Conservation (phyloP, 2,329 filamentous ascomycete species). For the Fusarium sterilihyphosum region DNA sequence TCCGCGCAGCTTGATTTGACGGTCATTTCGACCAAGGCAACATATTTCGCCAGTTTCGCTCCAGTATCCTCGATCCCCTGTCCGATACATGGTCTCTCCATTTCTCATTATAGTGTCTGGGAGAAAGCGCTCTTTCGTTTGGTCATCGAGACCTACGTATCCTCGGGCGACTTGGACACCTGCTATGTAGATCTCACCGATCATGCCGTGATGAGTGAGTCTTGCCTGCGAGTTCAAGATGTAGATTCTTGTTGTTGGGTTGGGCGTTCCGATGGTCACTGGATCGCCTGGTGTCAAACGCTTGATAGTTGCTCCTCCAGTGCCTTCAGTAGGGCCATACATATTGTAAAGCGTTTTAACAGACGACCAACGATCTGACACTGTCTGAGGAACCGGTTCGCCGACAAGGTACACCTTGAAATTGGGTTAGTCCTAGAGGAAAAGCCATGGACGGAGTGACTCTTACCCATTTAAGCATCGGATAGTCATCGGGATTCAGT, state of each 20-base stretch:
- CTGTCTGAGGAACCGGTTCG: neutral
- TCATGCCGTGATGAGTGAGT: neutral
- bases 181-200: neutral
- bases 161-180: neutral
- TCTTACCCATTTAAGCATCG: neutral
- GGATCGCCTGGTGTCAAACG: neutral
- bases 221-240: neutral
- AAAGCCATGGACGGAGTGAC: accelerated
- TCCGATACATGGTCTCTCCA: neutral
- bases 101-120: neutral
- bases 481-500: neutral
- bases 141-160: neutral
- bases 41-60: neutral
- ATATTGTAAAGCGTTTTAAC: neutral
- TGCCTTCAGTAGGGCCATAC: neutral
- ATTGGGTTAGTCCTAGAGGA: neutral
- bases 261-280: neutral
- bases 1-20: neutral
- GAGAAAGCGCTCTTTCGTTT: neutral
- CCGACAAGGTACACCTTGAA: neutral
- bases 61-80: neutral
- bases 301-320: neutral
- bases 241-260: neutral
- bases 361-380: neutral
- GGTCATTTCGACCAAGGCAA: neutral